Evolutionary conservation across 768 basidiomycete species (phyloP).

Genomic region (Sarcodon sp.): DNA sequence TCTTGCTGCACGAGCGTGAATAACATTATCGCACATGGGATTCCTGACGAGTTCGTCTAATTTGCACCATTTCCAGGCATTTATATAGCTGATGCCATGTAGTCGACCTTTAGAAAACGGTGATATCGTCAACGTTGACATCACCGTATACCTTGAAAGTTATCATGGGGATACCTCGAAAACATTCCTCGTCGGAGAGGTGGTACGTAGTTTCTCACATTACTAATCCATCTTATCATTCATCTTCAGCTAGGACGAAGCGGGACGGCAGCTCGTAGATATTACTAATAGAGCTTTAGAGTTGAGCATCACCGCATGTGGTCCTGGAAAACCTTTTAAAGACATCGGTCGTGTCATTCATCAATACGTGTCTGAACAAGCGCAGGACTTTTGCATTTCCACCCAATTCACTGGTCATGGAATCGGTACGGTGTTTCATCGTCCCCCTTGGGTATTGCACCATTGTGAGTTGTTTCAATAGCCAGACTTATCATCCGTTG

Average conservation of each 20-base stretch:
- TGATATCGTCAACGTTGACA: constrained; percentile 82
- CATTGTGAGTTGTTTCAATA: constrained; percentile 31
- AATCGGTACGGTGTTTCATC: constrained; percentile 73
- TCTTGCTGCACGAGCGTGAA: constrained; percentile 85
- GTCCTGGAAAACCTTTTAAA: constrained; percentile 55
- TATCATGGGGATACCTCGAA: constrained; percentile 86
- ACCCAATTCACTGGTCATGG: constrained; percentile 77
- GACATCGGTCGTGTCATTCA: constrained; percentile 65
- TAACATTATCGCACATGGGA: constrained; percentile 79
- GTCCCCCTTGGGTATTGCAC: constrained; percentile 75
- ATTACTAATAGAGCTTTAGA: constrained; percentile 54
- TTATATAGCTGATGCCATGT: constrained; percentile 1
- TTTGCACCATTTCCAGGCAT: neutral
- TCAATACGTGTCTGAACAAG: constrained; percentile 4
- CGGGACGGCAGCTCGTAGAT: constrained; percentile 51
- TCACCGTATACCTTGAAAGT: constrained; percentile 74
- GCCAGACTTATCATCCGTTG: neutral
- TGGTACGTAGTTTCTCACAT: constrained; percentile 27
- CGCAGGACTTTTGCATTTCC: constrained; percentile 46
- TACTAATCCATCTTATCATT: neutral
- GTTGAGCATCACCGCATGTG: constrained; percentile 62
- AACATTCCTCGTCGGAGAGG: constrained; percentile 73
- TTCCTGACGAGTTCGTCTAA: constrained; percentile 72
- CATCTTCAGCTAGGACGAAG: constrained; percentile 39
- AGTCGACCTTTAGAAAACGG: constrained; percentile 73